Base-by-base conservation (phyloP, 768 basidiomycete genomes). In the Phanerodontia chrysosporium region DNA sequence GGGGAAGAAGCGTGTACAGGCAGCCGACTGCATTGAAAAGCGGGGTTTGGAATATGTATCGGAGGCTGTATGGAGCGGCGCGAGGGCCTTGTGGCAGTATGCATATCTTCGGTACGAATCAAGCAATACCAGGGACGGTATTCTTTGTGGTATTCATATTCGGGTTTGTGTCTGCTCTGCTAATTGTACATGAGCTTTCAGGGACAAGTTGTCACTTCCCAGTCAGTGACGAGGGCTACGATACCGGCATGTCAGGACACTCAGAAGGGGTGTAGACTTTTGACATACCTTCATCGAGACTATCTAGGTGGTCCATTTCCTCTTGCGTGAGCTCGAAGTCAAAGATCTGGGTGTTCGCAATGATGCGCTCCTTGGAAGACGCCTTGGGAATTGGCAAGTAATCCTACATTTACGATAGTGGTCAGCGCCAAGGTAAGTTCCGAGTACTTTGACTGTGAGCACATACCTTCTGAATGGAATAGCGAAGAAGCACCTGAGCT, bases 391-490 rank as follows among this genome's bases (percentile, higher is more conserved):
- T 73, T 1, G 85, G 83, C 29, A 87, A 74, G 64, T 77, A 89
- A 27, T 83, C 78, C 79, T 83, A 49, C 39, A 24, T 30, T 35
- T 21, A 28, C 13, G 45, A 36, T 45, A 8, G 16, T 6, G 22
- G 49, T 28, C 7, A 12, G 18, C n/a, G n/a, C n/a, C n/a, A n/a
- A n/a, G 12, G 24, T 49, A 49, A 49, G 12, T 46, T 46, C 16
- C 21, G 21, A 46, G 16, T 13, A 46, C 25, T 14, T 14, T 21
- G 25, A 46, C 5, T 48, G 14, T 13, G 46, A 18, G 6, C 18
- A 36, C 69, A 35, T 61, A 84, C 90, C 76, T 89, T 87, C 70
- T 94, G 89, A n/a, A 94, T 71, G 12, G 84, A 86, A 69, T 84
- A 91, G n/a, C 89, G 78, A 28, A 91, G 74, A 39, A 90, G 74